A percentile compares a stretch with the other conserved stretches of the same genome.
Evolutionary conservation across 805 yeast genomes (phyloP).

Genomic region (Ogataea philodendri): DNA sequence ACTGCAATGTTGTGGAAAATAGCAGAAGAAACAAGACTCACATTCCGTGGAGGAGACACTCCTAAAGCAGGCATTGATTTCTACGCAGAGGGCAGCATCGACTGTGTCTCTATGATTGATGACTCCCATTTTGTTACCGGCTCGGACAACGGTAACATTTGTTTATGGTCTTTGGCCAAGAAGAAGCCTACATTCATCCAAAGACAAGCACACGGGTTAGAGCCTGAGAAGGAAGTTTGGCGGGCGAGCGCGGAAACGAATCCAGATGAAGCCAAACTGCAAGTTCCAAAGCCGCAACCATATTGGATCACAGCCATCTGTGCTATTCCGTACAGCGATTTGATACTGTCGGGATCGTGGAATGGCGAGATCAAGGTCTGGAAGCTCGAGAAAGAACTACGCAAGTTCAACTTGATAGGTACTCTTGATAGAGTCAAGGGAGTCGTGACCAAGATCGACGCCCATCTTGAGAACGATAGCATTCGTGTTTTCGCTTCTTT

Average conservation of each 20-base stretch:
- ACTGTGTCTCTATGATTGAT: constrained; percentile 86
- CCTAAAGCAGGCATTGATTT: constrained; percentile 36
- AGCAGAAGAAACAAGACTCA: constrained; percentile 89
- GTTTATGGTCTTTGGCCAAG: constrained; percentile 88
- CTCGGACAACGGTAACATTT: constrained; percentile 85
- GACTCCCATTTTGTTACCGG: constrained; percentile 93
- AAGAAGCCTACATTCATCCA: constrained; percentile 78
- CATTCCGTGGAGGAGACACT: constrained; percentile 86
- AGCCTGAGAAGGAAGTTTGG: constrained; percentile 40
- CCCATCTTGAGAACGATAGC: constrained; percentile 49
- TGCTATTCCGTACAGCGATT: constrained; percentile 81
- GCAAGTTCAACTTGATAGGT: constrained; percentile 59
- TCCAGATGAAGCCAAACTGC: constrained; percentile 37
- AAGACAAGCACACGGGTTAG: constrained; percentile 76
- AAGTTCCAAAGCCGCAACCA: constrained; percentile 73
- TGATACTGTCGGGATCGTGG: constrained; percentile 88
- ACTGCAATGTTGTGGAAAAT: constrained; percentile 97
- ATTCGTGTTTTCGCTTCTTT: constrained; percentile 62
- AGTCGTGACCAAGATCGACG: constrained; percentile 61
- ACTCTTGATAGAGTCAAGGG: constrained; percentile 63
- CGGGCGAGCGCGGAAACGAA: constrained; percentile 55
- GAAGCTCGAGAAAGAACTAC: constrained; percentile 64
- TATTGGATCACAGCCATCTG: constrained; percentile 80
- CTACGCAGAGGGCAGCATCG: constrained; percentile 82
- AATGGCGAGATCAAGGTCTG: constrained; percentile 75